Evolutionary conservation across 805 yeast genomes (phyloP), one percentile per base, ranked within the genome.

Genomic region (Candida chauliodis): DNA sequence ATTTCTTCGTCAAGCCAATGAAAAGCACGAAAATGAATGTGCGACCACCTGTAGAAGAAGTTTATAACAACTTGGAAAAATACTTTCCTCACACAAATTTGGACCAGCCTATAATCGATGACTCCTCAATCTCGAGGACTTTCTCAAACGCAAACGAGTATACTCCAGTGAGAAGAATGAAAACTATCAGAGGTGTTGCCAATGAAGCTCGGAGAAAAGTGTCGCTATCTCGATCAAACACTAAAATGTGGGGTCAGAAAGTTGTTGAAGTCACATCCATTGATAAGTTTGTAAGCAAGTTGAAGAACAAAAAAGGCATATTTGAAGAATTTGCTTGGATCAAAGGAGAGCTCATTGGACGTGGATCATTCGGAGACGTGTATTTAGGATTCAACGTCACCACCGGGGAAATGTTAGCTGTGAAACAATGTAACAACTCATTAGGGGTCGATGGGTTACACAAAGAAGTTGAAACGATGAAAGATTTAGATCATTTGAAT

Each of bases 321-420:
- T 75, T 76, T 54, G 84, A 79, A 51, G 95, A 90, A 60, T 91
- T 89, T 65, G 95, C 95, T 0, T 93, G 99, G 99, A 84, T 95
- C 35, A 88, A 88, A 55, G 99, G 99, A 71, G 97, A 90, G 53
- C 69, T 93, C 45, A 88, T 93, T 41, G 99, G 99, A 0, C 79
- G 87, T 42, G 99, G 99, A 0, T 90, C 97, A 1, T 93, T 90
- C 68, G 99, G 99, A 8, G 81, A 86, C 25, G 99, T 93, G 1
- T 91, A 75, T 54, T 69, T 93, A 40, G 97, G 96, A 1, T 71
- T 93, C 53, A 93, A 93, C 59, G 90, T 89, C 13, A 93, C 98
- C 1, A 88, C 96, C 0, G 98, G 98, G 38, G 99, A 93, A 53
- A 89, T 93, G 95, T 84, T 93, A 66, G 99, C 99, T 0, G 99